Conservation (phyloP, 2,329 filamentous ascomycete genomes). For the Aspergillus sp. region DNA sequence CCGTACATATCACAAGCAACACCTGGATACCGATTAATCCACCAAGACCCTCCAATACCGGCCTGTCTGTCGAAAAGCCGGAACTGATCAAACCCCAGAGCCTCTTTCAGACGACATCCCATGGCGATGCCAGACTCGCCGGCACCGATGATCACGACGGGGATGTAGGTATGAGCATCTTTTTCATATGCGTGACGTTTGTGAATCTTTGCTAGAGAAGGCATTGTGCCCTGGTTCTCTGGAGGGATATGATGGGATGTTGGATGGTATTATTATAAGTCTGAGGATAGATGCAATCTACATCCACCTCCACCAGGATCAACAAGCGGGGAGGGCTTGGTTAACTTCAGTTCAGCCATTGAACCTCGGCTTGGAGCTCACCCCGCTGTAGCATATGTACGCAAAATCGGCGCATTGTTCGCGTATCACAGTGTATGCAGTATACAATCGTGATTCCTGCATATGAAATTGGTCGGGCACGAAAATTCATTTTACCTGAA, state of each 20-base stretch:
- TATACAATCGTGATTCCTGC: too few species aligned
- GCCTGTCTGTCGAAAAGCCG: constrained; percentile 54
- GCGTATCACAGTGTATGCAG: neutral
- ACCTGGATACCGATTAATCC: constrained; percentile 56
- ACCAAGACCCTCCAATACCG: constrained; percentile 59
- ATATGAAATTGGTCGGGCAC: too few species aligned
- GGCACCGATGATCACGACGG: constrained; percentile 53
- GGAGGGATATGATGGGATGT: neutral
- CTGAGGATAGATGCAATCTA: neutral
- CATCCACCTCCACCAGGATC: too few species aligned
- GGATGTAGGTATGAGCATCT: constrained; percentile 40
- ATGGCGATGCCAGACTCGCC: constrained; percentile 58
- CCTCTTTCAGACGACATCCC: constrained; percentile 52
- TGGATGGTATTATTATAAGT: neutral
- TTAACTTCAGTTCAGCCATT: neutral
- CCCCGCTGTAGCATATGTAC: neutral
- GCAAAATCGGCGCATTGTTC: neutral
- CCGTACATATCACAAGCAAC: constrained; percentile 50
- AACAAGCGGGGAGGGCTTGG: too few species aligned
- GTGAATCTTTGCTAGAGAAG: constrained; percentile 30
- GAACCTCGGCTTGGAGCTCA: neutral
- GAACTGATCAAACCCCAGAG: constrained; percentile 54
- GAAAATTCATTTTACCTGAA: too few species aligned
- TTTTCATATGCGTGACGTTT: constrained; percentile 34
- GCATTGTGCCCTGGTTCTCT: constrained; percentile 14